These are phyloP conservation scores for Paulownia fortunei DNA, from an alignment of 257 asterid species.

Conservation along the genomic window DNA sequence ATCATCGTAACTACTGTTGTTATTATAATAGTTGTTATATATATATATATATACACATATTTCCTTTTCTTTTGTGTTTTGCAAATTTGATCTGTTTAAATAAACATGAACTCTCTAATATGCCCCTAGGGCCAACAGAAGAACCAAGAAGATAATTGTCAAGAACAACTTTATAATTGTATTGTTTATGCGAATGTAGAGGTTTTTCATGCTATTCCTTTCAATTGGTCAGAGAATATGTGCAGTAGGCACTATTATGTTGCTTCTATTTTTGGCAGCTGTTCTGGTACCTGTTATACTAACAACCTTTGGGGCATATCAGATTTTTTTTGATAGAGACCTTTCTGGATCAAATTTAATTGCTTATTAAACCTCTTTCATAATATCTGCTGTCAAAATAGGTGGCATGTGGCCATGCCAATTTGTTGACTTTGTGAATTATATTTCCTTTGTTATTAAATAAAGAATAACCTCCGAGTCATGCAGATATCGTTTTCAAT, in stretches of 20 bases:
- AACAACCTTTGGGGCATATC: not conserved
- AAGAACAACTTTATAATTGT: not conserved
- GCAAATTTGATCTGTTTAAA: not conserved
- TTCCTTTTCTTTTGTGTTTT: not conserved
- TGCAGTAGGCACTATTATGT: not conserved
- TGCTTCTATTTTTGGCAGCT: not conserved
- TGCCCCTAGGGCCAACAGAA: not conserved
- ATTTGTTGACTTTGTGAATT: no score
- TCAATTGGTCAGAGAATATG: not conserved
- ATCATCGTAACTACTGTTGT: not conserved
- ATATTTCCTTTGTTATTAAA: no score
- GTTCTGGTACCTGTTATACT: not conserved
- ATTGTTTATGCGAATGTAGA: not conserved
- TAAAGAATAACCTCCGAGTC: not conserved
- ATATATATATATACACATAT: not conserved
- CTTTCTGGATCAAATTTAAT: not conserved
- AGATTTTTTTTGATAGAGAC: not conserved
- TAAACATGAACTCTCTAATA: not conserved
- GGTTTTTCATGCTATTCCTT: not conserved
- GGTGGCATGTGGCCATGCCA: not conserved
- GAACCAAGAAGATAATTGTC: not conserved
- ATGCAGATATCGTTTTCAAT: not conserved
- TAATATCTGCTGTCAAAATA: not conserved
- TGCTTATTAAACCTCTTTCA: not conserved
- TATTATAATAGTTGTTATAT: not conserved